Evolutionary conservation across 495 filamentous ascomycete species (phyloP).

Genomic region (Neurospora africana): DNA sequence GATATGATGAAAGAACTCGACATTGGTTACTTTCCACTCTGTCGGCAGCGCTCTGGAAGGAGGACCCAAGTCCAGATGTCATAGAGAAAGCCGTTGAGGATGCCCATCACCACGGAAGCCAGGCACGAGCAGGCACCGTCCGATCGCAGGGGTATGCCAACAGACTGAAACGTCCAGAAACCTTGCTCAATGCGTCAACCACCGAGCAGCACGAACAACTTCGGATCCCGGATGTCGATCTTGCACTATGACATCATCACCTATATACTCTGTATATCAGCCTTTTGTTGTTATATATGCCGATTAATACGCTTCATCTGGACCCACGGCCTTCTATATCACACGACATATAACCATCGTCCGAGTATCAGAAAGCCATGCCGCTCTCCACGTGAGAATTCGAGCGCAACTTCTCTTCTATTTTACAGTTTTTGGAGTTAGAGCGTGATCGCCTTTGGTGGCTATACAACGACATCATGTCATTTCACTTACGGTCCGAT

Average conservation of each 20-base stretch:
- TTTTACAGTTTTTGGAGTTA: neutral
- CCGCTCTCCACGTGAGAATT: neutral
- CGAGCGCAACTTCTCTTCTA: neutral
- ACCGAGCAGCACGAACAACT: neutral
- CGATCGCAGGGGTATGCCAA: neutral
- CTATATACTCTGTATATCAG: neutral
- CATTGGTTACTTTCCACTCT: neutral
- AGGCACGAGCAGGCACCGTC: neutral
- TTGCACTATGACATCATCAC: neutral
- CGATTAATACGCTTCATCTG: neutral
- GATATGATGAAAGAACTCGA: slow-evolving; percentile 11
- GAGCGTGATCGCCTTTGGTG: neutral
- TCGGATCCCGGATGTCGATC: neutral
- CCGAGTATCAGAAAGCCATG: neutral
- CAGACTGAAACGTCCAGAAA: neutral
- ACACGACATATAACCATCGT: neutral
- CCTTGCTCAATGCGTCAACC: neutral
- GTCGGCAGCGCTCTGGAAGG: neutral
- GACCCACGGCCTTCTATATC: neutral
- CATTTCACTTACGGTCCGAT: neutral
- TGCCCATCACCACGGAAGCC: neutral
- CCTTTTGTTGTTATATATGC: neutral
- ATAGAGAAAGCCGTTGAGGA: neutral
- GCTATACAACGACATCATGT: neutral
- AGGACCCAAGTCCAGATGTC: neutral